phyloP scores from a whole-genome alignment of 1,284 basidiomycete species.

The Fomitopsis schrenkii region DNA sequence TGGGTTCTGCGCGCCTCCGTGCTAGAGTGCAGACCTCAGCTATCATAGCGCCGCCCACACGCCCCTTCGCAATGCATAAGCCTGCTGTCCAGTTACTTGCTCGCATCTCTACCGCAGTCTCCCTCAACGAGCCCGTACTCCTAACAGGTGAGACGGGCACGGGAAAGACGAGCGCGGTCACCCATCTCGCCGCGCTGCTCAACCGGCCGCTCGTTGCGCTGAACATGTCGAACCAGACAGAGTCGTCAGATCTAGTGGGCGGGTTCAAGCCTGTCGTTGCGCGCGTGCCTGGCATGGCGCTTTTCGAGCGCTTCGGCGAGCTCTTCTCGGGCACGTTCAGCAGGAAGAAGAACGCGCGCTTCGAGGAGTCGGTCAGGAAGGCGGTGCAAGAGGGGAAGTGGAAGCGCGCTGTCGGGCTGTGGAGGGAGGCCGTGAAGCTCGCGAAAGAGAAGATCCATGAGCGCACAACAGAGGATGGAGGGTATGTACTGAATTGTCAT shows the following conservation, averaged over 20 bases:
- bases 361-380: slow-evolving; percentile 81
- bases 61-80: slow-evolving; percentile 88
- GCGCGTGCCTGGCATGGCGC: slow-evolving; percentile 67
- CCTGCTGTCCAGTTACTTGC: slow-evolving; percentile 83
- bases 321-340: slow-evolving; percentile 91
- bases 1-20: slow-evolving; percentile 54
- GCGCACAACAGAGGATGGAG: slow-evolving; percentile 36
- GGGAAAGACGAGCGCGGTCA: slow-evolving; percentile 94
- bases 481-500: slow-evolving; percentile 33
- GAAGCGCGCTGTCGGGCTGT: slow-evolving; percentile 81
- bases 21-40: slow-evolving; percentile 38
- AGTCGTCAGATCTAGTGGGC: slow-evolving; percentile 91
- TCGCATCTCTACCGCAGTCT: slow-evolving; percentile 74
- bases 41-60: slow-evolving; percentile 29
- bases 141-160: slow-evolving; percentile 98
- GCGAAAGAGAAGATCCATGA: slow-evolving; percentile 60
- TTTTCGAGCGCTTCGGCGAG: slow-evolving; percentile 79
- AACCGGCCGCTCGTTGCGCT: slow-evolving; percentile 80
- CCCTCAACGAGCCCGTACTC: slow-evolving; percentile 80
- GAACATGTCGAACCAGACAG: slow-evolving; percentile 96
- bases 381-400: slow-evolving; percentile 84
- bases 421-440: slow-evolving; percentile 76
- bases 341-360: slow-evolving; percentile 85
- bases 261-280: slow-evolving; percentile 95
- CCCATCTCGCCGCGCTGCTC: slow-evolving; percentile 83